These are phyloP conservation scores for Boletus mariae DNA, from an alignment of 1,284 basidiomycete genomes.

Conservation along the genomic window DNA sequence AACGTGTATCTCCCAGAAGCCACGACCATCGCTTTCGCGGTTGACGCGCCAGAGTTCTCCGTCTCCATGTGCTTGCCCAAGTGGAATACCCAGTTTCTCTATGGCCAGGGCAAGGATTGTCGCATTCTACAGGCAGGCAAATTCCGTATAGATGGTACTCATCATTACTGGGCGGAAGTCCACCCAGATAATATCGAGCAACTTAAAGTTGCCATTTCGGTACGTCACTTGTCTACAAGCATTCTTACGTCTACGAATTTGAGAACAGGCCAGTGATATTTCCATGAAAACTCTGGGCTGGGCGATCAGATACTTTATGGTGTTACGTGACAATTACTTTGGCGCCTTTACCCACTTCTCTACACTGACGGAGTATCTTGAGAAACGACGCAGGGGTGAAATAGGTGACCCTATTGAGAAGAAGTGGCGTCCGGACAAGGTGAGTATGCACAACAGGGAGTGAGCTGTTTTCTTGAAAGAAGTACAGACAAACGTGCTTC, in stretches of 20 bases:
- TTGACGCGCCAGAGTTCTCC: constrained; percentile 57
- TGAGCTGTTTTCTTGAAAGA: constrained; percentile 3
- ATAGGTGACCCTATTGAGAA: constrained; percentile 77
- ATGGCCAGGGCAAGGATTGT: constrained; percentile 53
- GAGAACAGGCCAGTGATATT: constrained; percentile 45
- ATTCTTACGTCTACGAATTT: constrained; percentile 3
- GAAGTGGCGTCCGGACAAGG: constrained; percentile 76
- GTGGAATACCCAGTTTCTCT: constrained; percentile 86
- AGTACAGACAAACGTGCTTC: constrained; percentile 72
- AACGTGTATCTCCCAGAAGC: constrained; percentile 71
- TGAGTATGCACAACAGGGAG: constrained; percentile 32
- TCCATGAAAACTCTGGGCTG: constrained; percentile 78
- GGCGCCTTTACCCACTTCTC: constrained; percentile 89
- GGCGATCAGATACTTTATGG: constrained; percentile 84
- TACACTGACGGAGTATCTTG: constrained; percentile 80
- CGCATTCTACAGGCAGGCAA: constrained; percentile 58
- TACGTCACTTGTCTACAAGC: constrained; percentile 33
- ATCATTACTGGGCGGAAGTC: constrained; percentile 68
- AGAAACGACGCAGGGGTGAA: constrained; percentile 55
- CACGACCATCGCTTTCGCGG: constrained; percentile 64
- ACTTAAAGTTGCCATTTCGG: constrained; percentile 66
- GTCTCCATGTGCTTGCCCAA: constrained; percentile 69
- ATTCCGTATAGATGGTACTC: constrained; percentile 66
- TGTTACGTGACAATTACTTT: constrained; percentile 87
- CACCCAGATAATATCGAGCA: constrained; percentile 74